Conservation (phyloP, 768 basidiomycete genomes). For the Tricholoma saponaceum region DNA sequence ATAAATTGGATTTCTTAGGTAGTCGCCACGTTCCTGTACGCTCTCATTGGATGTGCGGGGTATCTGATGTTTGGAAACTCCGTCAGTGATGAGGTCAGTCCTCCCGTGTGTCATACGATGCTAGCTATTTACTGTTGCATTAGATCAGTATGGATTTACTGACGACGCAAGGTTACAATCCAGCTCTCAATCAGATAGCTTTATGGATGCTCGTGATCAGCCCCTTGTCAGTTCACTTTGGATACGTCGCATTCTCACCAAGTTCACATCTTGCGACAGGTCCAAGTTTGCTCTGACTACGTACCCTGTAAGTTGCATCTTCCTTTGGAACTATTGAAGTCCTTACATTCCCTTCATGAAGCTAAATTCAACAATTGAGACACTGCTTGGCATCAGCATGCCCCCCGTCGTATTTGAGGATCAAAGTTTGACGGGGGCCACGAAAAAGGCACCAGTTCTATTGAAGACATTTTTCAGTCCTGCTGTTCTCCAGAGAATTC, state of each 20-base stretch:
- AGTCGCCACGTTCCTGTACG: conserved; percentile 58
- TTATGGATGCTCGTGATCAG: conserved; percentile 85
- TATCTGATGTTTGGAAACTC: conserved; percentile 87
- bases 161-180: conserved; percentile 67
- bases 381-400: conserved; percentile 63
- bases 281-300: conserved; percentile 87
- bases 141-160: conserved; percentile 85
- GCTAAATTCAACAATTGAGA: conserved; percentile 82
- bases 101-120: not conserved
- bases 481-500: conserved; percentile 50
- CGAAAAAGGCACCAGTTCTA: conserved; percentile 22
- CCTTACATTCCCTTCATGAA: conserved; percentile 22
- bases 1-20: conserved; percentile 33
- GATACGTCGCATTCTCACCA: not conserved
- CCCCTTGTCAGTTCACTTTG: conserved; percentile 50
- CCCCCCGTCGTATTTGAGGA: conserved; percentile 34
- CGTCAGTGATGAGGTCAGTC: conserved; percentile 75
- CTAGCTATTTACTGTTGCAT: not conserved
- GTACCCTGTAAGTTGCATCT: conserved; percentile 56
- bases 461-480: conserved; percentile 32
- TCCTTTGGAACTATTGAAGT: not conserved
- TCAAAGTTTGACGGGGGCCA: conserved; percentile 18
- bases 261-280: conserved; percentile 31
- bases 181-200: conserved; percentile 63
- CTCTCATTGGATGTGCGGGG: conserved; percentile 73